Percentiles rank a stretch among this genome's conserved stretches.
Evolutionary conservation across 2,329 filamentous ascomycete species (phyloP).

Genomic region (Samsoniella hepiali): DNA sequence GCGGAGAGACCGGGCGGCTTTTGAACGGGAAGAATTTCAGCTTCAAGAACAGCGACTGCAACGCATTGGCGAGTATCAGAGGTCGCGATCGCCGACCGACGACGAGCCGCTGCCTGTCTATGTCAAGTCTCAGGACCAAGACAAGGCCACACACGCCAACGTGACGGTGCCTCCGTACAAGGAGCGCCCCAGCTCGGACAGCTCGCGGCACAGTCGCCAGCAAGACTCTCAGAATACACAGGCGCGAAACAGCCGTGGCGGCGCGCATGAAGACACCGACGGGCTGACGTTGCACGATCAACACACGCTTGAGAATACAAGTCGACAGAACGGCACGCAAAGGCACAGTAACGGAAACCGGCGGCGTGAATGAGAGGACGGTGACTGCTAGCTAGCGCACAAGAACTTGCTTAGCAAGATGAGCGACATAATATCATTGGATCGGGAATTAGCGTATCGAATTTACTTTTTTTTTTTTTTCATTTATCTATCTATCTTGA

Average conservation of each 20-base stretch:
- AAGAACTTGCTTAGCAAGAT: neutral
- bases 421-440: constrained; percentile 2
- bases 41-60: constrained; percentile 13
- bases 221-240: neutral
- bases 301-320: neutral
- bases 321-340: neutral
- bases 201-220: neutral
- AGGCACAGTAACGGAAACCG: neutral
- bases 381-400: neutral
- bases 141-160: neutral
- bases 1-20: neutral
- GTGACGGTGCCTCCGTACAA: constrained; percentile 15
- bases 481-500: neutral
- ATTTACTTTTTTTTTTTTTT: neutral
- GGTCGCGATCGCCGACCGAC: constrained; percentile 7
- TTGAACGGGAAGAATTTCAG: constrained; percentile 15
- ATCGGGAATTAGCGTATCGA: constrained; percentile 13
- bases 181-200: constrained; percentile 14
- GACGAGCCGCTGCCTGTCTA: constrained; percentile 16
- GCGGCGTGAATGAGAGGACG: neutral
- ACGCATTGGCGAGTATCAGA: constrained; percentile 12
- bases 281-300: neutral
- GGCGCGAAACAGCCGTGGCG: neutral
- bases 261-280: neutral
- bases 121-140: constrained; percentile 7